Conservation (phyloP, 306 rosid genomes). For the Sphenostylis stenocarpa region DNA sequence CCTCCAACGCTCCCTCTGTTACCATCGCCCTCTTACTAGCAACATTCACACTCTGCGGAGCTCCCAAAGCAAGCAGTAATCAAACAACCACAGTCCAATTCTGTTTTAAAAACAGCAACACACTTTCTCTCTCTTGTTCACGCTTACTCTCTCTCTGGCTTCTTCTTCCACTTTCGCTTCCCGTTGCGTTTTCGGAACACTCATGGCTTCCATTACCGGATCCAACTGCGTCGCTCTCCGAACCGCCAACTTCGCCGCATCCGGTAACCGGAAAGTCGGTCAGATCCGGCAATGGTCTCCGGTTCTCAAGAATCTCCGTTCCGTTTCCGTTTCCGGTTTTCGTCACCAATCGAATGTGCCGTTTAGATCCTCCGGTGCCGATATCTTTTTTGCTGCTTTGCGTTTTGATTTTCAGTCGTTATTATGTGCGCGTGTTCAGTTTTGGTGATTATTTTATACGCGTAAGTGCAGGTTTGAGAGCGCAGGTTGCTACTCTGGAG, state of each 20-base stretch:
- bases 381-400: background rate
- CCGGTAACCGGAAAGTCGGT: slow-evolving; percentile 33
- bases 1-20: slow-evolving; percentile 36
- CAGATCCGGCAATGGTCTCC: slow-evolving; percentile 61
- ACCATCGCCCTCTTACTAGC: slow-evolving; percentile 37
- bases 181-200: slow-evolving; percentile 31
- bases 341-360: slow-evolving; percentile 51
- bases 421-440: background rate
- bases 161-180: slow-evolving; percentile 33
- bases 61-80: slow-evolving; percentile 44
- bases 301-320: slow-evolving; percentile 35
- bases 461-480: slow-evolving; percentile 57
- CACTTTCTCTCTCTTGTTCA: background rate
- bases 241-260: slow-evolving; percentile 29
- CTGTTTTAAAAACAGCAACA: background rate
- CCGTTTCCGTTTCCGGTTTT: slow-evolving; percentile 34
- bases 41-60: slow-evolving; percentile 48
- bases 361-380: slow-evolving; percentile 50
- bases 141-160: slow-evolving; percentile 38
- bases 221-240: slow-evolving; percentile 57
- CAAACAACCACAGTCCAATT: slow-evolving; percentile 1
- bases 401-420: background rate
- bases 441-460: background rate
- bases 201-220: slow-evolving; percentile 73
- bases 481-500: slow-evolving; percentile 74